phyloP scores from a whole-genome alignment of 805 yeast species.

The Saccharomycopsis fermentans region DNA sequence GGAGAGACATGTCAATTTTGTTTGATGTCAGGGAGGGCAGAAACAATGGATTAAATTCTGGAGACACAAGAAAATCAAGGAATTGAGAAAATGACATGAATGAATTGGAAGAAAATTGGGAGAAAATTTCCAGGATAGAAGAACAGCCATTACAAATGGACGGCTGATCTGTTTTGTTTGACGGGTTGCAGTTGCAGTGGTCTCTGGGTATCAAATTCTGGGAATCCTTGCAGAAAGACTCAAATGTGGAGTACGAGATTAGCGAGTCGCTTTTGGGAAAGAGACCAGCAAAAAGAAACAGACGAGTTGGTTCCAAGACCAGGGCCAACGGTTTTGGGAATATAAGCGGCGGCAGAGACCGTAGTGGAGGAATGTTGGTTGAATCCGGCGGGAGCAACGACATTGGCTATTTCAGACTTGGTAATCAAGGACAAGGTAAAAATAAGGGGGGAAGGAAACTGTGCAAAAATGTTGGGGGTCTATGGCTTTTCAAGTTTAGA shows the following conservation, averaged over 20 bases:
- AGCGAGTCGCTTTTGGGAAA: not conserved
- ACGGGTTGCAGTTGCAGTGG: not conserved
- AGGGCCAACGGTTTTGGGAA: not conserved
- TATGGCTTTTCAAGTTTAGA: too few relatives aligned
- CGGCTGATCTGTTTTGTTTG: not conserved
- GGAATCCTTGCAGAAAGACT: not conserved
- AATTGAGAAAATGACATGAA: not conserved
- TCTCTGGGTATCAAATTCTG: not conserved
- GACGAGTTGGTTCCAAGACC: not conserved
- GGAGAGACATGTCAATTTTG: constrained; percentile 30
- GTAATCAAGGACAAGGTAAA: too few relatives aligned
- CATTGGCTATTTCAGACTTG: too few relatives aligned
- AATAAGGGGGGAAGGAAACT: too few relatives aligned
- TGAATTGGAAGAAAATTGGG: not conserved
- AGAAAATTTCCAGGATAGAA: not conserved
- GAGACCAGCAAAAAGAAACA: not conserved
- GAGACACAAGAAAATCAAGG: not conserved
- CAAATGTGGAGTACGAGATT: not conserved
- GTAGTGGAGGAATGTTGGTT: too few relatives aligned
- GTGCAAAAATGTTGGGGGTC: too few relatives aligned
- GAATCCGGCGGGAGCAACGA: too few relatives aligned
- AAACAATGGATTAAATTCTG: not conserved
- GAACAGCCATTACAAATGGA: not conserved
- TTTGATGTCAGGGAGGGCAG: not conserved
- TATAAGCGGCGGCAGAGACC: not conserved